These are phyloP conservation scores for Brassica carinata DNA, from an alignment of 345 rosid genomes.

Conservation along the genomic window DNA sequence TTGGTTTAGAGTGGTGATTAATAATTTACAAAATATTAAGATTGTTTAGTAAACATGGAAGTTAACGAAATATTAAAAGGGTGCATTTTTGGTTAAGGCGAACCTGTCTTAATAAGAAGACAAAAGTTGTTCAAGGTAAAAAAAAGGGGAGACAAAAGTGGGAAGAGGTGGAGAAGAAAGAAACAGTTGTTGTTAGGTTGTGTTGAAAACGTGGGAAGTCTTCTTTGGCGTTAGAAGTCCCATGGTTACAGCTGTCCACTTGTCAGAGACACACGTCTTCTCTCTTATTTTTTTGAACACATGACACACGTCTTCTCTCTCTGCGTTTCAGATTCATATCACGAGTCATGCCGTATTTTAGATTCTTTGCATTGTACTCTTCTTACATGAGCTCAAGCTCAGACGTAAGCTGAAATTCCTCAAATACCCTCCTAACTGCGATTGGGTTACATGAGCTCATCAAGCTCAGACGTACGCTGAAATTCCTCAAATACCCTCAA, in stretches of 20 bases:
- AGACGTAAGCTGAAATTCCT: conserved; percentile 24
- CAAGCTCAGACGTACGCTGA: conserved; percentile 21
- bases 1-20: neutral
- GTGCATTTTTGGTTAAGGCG: neutral
- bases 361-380: conserved; percentile 18
- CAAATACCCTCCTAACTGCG: neutral
- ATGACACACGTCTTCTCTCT: conserved; percentile 28
- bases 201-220: conserved; percentile 44
- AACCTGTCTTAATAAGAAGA: neutral
- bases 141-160: conserved; percentile 13
- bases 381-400: neutral
- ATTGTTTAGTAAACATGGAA: neutral
- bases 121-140: neutral
- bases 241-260: conserved; percentile 31
- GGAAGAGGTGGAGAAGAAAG: conserved; percentile 36
- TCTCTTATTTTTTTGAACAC: neutral
- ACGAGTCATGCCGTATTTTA: conserved; percentile 18
- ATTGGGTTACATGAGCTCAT: neutral
- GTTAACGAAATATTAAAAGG: neutral
- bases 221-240: conserved; percentile 17
- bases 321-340: neutral
- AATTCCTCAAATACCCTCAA: conserved; percentile 10
- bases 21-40: neutral
- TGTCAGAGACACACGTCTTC: conserved; percentile 29
- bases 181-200: conserved; percentile 41